Evolutionary conservation across 169 alveolate genomes (phyloP).

Genomic region (Cryptosporidium canis): DNA sequence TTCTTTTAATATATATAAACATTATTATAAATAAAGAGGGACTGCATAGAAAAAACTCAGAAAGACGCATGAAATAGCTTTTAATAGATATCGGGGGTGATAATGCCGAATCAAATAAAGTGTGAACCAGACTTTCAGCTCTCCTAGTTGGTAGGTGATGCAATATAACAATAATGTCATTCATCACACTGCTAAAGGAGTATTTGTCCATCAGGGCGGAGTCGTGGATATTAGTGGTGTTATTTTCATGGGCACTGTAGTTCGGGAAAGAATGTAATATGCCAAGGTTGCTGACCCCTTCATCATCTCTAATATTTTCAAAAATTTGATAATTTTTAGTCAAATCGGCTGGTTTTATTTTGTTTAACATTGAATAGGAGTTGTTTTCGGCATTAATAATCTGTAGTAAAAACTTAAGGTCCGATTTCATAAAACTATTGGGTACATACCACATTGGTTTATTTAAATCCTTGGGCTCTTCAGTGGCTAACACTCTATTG

Average conservation of each 20-base stretch:
- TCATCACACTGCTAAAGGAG: neutral
- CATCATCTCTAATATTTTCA: neutral
- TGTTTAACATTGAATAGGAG: neutral
- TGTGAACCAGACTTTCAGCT: neutral
- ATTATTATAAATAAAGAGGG: slow-evolving; percentile 47
- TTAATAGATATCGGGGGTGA: slow-evolving; percentile 7
- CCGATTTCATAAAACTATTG: neutral
- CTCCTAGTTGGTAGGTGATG: neutral
- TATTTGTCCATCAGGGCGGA: slow-evolving; percentile 37
- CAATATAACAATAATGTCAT: slow-evolving; percentile 3
- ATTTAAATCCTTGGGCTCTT: too few species aligned
- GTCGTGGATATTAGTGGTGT: neutral
- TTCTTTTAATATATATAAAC: slow-evolving; percentile 53
- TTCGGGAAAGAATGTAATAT: neutral
- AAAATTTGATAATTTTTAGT: neutral
- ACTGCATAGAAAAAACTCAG: slow-evolving; percentile 42
- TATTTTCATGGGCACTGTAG: neutral
- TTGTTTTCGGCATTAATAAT: neutral
- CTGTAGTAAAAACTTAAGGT: neutral
- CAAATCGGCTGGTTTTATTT: neutral
- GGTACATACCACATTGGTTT: neutral
- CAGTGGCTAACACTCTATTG: too few species aligned
- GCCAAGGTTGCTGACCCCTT: neutral
- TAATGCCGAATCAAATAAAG: slow-evolving; percentile 3
- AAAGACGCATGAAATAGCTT: slow-evolving; percentile 33